These are phyloP conservation scores for Globisporangium irregulare DNA, from an alignment of 352 stramenopile species.

Conservation along the genomic window DNA sequence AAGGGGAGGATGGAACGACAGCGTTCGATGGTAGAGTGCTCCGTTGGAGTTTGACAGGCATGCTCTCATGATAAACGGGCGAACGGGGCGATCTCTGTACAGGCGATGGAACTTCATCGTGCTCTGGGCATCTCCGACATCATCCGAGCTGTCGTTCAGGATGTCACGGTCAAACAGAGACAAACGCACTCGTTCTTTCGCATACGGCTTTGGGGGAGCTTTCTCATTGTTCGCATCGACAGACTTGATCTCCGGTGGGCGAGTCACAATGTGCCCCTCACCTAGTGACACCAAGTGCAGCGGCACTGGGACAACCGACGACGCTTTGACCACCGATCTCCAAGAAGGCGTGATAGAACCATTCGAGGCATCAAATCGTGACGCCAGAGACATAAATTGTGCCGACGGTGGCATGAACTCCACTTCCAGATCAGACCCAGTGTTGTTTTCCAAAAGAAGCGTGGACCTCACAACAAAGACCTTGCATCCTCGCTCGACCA, in stretches of 20 bases:
- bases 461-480: conserved; percentile 85
- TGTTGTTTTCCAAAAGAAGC: conserved; percentile 81
- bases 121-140: conserved; percentile 30
- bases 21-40: conserved; percentile 66
- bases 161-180: conserved; percentile 58
- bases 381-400: conserved; percentile 33
- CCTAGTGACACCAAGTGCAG: conserved; percentile 68
- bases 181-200: conserved; percentile 68
- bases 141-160: conserved; percentile 21
- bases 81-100: conserved; percentile 69
- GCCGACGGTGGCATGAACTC: conserved; percentile 69
- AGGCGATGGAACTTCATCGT: conserved; percentile 80
- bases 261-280: conserved; percentile 74
- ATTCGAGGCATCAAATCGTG: conserved; percentile 26
- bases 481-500: conserved; percentile 85
- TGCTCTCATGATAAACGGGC: conserved; percentile 77
- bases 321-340: conserved; percentile 61
- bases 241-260: conserved; percentile 56
- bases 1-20: conserved; percentile 75
- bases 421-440: conserved; percentile 77
- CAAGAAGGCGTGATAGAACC: conserved; percentile 57
- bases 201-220: conserved; percentile 58
- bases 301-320: conserved; percentile 60
- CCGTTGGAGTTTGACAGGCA: conserved; percentile 51
- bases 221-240: conserved; percentile 17